A percentile compares a stretch with the other conserved stretches of the same genome.
phyloP scores from a whole-genome alignment of 768 basidiomycete species.

The Boletales sp. region DNA sequence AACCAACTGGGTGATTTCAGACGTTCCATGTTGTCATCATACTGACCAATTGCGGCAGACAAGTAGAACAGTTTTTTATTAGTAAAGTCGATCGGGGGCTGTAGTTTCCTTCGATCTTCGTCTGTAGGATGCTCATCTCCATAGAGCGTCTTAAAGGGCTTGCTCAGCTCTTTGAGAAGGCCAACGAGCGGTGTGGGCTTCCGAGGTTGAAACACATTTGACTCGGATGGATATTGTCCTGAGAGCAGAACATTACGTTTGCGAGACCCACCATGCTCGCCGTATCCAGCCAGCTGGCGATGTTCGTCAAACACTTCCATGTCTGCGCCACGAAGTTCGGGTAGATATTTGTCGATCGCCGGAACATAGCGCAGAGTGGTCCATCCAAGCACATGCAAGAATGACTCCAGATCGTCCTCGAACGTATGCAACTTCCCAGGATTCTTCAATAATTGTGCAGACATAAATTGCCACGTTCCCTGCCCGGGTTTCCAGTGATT shows the following conservation, averaged over 20 bases:
- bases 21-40: background rate
- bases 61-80: no score
- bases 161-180: background rate
- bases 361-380: background rate
- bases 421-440: conserved; percentile 18
- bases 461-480: conserved; percentile 11
- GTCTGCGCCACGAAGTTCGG: background rate
- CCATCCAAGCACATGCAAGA: conserved; percentile 15
- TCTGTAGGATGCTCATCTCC: background rate
- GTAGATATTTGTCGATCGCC: background rate
- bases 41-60: background rate
- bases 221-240: no score
- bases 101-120: background rate
- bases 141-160: background rate
- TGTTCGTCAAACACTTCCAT: background rate
- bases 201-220: background rate
- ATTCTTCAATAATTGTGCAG: conserved; percentile 12
- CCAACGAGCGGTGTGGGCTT: background rate
- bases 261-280: no score
- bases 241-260: no score
- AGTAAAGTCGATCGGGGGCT: background rate
- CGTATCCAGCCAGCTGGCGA: no score
- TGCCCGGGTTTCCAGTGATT: background rate
- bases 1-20: background rate
- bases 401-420: conserved; percentile 33